Evolutionary conservation across 2,329 filamentous ascomycete genomes (phyloP).

Genomic region (Penicillium sp.): DNA sequence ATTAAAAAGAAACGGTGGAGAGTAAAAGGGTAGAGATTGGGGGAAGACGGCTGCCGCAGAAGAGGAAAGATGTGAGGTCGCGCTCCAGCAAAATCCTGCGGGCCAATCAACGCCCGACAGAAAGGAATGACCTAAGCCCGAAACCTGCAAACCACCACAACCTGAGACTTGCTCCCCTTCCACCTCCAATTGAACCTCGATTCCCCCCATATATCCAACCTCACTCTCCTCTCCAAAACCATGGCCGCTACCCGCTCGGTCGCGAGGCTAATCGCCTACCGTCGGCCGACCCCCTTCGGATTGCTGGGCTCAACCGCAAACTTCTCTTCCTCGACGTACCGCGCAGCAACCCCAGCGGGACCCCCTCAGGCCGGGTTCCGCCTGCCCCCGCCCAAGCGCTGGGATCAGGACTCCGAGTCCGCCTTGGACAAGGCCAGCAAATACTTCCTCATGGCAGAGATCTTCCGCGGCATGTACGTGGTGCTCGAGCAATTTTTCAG

Average conservation of each 20-base stretch:
- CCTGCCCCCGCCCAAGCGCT: conserved; percentile 68
- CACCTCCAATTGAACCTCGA: conserved; percentile 23
- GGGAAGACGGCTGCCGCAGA: conserved; percentile 22
- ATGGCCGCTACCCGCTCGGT: conserved; percentile 50
- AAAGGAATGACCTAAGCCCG: conserved; percentile 45
- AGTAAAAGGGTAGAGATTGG: conserved; percentile 10
- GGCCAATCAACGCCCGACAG: conserved; percentile 41
- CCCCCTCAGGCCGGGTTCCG: conserved; percentile 81
- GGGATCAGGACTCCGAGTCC: conserved; percentile 76
- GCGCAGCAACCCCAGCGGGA: conserved; percentile 67
- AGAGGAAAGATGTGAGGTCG: conserved; percentile 28
- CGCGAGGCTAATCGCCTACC: conserved; percentile 46
- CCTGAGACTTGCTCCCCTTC: conserved; percentile 23
- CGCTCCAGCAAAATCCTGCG: conserved; percentile 38
- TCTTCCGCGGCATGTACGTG: conserved; percentile 97
- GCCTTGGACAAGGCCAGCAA: conserved; percentile 81
- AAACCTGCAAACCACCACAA: conserved; percentile 34
- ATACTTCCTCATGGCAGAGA: conserved; percentile 94
- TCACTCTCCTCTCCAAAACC: conserved; percentile 17
- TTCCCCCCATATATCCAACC: conserved; percentile 22
- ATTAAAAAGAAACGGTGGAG: conserved; percentile 17
- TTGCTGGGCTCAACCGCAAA: conserved; percentile 52
- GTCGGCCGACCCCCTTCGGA: conserved; percentile 36
- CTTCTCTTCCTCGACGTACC: conserved; percentile 65
- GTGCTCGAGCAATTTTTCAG: conserved; percentile 97